A percentile compares a stretch with the other conserved stretches of the same genome.
Evolutionary conservation across 78 protist species (phyloP).

Genomic region (Cavenderia fasciculata): DNA sequence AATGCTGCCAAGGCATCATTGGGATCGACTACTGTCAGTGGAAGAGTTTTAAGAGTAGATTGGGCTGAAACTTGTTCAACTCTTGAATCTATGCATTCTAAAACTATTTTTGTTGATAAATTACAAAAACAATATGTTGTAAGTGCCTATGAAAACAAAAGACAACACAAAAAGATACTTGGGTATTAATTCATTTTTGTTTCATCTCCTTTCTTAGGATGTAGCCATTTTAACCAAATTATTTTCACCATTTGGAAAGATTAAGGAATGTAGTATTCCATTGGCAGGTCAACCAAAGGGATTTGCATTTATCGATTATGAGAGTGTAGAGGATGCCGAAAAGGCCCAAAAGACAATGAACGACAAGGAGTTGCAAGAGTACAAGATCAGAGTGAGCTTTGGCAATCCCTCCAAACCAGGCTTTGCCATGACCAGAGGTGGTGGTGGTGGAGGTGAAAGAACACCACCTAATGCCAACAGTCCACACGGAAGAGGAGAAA

Average conservation of each 20-base stretch:
- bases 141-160: background rate
- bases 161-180: too few relatives aligned
- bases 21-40: conserved; percentile 26
- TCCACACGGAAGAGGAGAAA: background rate
- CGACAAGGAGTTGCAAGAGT: conserved; percentile 46
- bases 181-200: too few relatives aligned
- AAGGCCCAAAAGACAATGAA: conserved; percentile 68
- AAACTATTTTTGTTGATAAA: conserved; percentile 61
- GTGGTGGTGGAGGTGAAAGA: background rate
- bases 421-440: background rate
- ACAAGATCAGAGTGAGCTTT: conserved; percentile 65
- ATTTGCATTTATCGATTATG: conserved; percentile 59
- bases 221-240: conserved; percentile 14
- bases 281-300: conserved; percentile 58
- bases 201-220: background rate
- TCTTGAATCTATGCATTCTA: conserved; percentile 36
- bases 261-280: conserved; percentile 54
- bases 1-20: conserved; percentile 55
- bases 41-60: conserved; percentile 62
- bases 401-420: conserved; percentile 69
- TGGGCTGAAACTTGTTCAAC: conserved; percentile 65
- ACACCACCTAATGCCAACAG: background rate
- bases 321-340: conserved; percentile 49
- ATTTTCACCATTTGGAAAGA: conserved; percentile 55
- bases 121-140: conserved; percentile 24